Evolutionary conservation across 2,329 filamentous ascomycete genomes (phyloP), one percentile per base, ranked within the genome.

Genomic region (Exophiala spinifera): DNA sequence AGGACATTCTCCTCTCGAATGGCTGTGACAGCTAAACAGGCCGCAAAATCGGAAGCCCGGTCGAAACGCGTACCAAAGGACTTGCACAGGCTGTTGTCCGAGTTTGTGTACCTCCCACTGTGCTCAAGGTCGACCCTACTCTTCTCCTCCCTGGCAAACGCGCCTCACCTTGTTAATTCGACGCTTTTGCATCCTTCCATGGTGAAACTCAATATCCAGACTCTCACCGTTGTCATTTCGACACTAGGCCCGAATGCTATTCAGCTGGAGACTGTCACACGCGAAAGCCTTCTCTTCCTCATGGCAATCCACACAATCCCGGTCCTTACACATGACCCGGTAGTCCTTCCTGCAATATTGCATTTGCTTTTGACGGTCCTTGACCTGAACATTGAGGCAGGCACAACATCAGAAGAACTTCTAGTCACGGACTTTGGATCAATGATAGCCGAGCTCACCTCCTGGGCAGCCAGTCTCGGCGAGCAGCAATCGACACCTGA

Each of bases 101-200:
- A 84, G 0, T 81, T 80, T 14, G 94, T 96, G 76, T 96, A 97
- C 80, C 88, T 87, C 60, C 92, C 94, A 0, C 77, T 99, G 8
- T 87, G 87, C 0, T 87, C 87, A 0, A 85, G 89, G 39, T 95
- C 94, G 72, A 88, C 87, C 67, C 78, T 87, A 2, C 34, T 61
- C 37, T 31, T 65, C 25, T 49, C 56, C n/a, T 43, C 51, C 20
- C 36, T 61, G 49, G 52, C 44, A 37, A 45, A 47, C 23, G 67
- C 69, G 48, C 67, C 72, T 10, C 64, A 57, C 36, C 57, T 60
- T 8, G 56, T 61, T 25, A 60, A 54, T 46, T 62, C 57, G 5
- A 57, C 67, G 45, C 80, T 91, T 46, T 79, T 90, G 58, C 82
- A 90, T 39, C 85, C 90, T 0, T 82, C 88, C 55, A 78, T 96